Evolutionary conservation across 176 grass and related monocot species (phyloP), one percentile per base, ranked within the genome.

Genomic region (Saccharum spontaneum): DNA sequence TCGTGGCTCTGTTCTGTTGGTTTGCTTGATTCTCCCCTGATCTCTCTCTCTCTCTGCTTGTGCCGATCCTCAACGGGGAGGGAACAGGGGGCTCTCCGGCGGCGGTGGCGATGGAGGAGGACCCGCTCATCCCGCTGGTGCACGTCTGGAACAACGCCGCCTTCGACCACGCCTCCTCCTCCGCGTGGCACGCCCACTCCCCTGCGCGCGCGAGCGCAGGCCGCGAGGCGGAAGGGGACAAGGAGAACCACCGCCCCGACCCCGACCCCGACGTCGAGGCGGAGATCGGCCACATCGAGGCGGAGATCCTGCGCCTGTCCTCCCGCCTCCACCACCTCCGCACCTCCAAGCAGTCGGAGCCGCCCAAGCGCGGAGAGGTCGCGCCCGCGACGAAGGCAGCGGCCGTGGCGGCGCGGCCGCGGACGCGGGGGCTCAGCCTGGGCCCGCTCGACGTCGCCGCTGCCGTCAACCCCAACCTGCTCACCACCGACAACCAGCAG

Each of bases 251-350:
- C 50, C 63, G 40, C 70, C 85, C 76, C 23, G 60, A 49, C 22
- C 9, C 28, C 43, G 16, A 1, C 3, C 22, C 22, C 1, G 69
- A 73, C 7, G 55, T 64, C 13, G 81, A 76, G 17, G 63, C 39
- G 16, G 89, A 91, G 89, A 91, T 91, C 39, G 81, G 0, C 5
- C 85, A 54, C 50, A 87, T 91, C 81, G 85, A 91, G 81, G 81
- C 81, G 24, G 89, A 91, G 89, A 91, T 91, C 76, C 81, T 80
- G 10, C 85, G 89, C 69, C 85, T 91, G 63, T 87, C 85, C 17
- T 87, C 81, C 14, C 89, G 89, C 31, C 85, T 91, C 76, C 85
- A 91, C 63, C 85, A 91, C 63, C 89, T 91, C 59, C 89, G 80
- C 7, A 18, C 49, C 68, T 67, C 69, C 76, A 69, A 40, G 49